Conservation (phyloP, 73 alveolate genomes). For the Paramecium octaurelia region DNA sequence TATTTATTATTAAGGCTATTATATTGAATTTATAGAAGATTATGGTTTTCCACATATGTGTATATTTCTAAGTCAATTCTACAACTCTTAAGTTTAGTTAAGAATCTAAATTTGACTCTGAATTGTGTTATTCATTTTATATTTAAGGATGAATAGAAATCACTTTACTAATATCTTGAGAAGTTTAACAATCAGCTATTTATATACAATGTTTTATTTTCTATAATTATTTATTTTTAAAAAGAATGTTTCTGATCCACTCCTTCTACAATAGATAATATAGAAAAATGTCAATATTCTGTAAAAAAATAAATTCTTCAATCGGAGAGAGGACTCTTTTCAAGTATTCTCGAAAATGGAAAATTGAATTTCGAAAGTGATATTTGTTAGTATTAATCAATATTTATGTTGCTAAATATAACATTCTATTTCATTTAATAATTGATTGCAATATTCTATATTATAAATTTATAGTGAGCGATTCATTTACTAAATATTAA, state of each 20-base stretch:
- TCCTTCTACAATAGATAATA: background rate
- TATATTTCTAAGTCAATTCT: background rate
- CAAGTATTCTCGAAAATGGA: background rate
- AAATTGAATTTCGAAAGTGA: no score
- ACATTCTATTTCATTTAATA: background rate
- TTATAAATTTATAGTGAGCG: constrained; percentile 3
- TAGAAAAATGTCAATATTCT: background rate
- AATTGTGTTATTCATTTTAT: background rate
- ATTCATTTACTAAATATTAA: background rate
- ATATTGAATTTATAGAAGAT: no score
- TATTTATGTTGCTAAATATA: background rate
- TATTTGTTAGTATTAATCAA: background rate
- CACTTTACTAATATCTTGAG: background rate
- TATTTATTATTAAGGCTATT: background rate
- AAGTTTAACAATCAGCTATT: background rate
- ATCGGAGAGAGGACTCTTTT: background rate
- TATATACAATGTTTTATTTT: background rate
- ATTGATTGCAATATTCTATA: background rate
- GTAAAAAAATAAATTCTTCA: background rate
- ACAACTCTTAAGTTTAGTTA: background rate
- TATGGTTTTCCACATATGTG: no score
- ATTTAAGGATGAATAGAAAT: background rate
- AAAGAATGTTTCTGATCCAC: background rate
- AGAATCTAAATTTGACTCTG: background rate
- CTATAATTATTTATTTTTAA: background rate